Evolutionary conservation across 257 asterid species (phyloP).

Genomic region (Solanum bulbocastanum): DNA sequence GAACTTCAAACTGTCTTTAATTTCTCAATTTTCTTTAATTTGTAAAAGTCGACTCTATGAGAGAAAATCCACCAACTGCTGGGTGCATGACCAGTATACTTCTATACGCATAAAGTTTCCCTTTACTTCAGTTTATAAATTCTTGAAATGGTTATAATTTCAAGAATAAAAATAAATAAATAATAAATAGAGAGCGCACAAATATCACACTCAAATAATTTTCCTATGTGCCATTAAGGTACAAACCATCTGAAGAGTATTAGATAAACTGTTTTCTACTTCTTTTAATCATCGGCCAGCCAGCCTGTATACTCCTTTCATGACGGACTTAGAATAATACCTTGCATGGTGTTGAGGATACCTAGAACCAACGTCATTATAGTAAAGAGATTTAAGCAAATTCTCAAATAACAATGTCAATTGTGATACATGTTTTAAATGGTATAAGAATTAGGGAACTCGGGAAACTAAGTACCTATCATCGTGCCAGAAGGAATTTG

Average conservation of each 20-base stretch:
- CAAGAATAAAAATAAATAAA: neutral
- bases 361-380: neutral
- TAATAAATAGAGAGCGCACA: neutral
- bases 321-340: neutral
- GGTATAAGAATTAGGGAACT: neutral
- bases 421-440: neutral
- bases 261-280: neutral
- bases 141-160: neutral
- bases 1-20: neutral
- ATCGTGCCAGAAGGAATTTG: slow-evolving; percentile 97
- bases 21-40: neutral
- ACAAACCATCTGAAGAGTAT: neutral
- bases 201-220: neutral
- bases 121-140: neutral
- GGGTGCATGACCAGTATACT: neutral
- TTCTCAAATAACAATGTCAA: neutral
- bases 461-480: slow-evolving; percentile 48
- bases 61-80: neutral
- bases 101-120: neutral
- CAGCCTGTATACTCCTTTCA: neutral
- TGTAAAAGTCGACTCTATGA: neutral
- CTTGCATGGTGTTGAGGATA: neutral
- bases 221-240: neutral
- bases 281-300: neutral
- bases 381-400: neutral